phyloP scores from a whole-genome alignment of 768 basidiomycete genomes.

The Boletus rubescentipes region DNA sequence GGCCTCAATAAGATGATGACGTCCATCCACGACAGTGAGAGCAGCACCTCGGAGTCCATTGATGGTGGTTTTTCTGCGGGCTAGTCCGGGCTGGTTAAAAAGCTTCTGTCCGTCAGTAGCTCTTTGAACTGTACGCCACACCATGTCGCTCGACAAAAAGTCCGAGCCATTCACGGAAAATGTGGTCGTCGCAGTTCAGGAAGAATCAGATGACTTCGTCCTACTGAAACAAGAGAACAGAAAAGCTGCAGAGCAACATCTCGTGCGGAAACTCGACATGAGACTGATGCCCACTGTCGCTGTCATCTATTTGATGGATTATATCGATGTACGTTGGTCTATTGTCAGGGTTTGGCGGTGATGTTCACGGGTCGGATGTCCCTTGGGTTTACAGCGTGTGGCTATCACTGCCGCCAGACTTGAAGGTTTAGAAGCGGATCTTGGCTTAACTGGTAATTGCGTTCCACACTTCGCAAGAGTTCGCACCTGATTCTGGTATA shows the following conservation, averaged over 20 bases:
- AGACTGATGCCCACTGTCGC: constrained; percentile 30
- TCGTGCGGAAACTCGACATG: constrained; percentile 30
- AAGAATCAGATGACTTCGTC: constrained; percentile 10
- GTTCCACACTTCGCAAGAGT: not conserved
- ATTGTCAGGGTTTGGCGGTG: too few relatives aligned
- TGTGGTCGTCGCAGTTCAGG: not conserved
- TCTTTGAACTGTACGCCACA: not conserved
- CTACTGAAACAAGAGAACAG: constrained; percentile 12
- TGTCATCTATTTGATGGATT: constrained; percentile 26
- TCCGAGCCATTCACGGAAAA: constrained; percentile 9
- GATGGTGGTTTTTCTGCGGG: too few relatives aligned
- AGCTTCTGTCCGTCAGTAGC: not conserved
- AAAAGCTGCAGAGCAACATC: constrained; percentile 18
- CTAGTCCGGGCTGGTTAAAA: not conserved
- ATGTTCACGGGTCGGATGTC: not conserved
- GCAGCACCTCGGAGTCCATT: too few relatives aligned
- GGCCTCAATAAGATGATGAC: too few relatives aligned
- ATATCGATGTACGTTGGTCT: constrained; percentile 21
- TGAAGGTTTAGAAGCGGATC: constrained; percentile 40
- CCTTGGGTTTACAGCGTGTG: constrained; percentile 29
- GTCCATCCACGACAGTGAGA: too few relatives aligned
- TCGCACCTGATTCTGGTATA: constrained; percentile 16
- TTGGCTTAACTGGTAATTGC: constrained; percentile 31
- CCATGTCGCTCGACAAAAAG: constrained; percentile 6
- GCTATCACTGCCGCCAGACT: constrained; percentile 39